Conservation (phyloP, 345 rosid species). For the Sapria himalayana region DNA sequence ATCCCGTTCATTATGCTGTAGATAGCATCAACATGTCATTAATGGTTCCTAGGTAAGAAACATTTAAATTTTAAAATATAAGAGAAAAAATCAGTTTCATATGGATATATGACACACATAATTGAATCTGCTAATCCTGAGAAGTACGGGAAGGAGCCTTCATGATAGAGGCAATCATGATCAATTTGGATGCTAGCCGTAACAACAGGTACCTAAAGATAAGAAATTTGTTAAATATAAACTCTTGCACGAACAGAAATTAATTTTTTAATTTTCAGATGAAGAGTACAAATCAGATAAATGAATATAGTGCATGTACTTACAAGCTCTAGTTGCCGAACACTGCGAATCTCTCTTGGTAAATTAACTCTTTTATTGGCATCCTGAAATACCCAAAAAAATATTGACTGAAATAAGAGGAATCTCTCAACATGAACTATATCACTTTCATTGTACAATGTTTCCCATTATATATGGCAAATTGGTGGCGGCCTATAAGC, state of each 20-base stretch:
- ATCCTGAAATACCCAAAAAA: constrained; percentile 26
- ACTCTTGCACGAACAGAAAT: constrained; percentile 1
- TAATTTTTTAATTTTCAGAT: not conserved
- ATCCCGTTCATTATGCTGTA: constrained; percentile 86
- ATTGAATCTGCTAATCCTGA: constrained; percentile 64
- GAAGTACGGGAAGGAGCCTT: constrained; percentile 76
- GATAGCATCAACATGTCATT: constrained; percentile 8
- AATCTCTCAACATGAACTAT: too few species aligned
- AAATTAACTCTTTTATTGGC: constrained; percentile 39
- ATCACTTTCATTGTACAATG: too few species aligned
- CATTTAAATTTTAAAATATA: not conserved
- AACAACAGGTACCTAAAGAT: constrained; percentile 72
- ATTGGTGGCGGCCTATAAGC: too few species aligned
- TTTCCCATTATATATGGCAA: too few species aligned
- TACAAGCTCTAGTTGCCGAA: constrained; percentile 71
- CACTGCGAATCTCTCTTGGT: constrained; percentile 79
- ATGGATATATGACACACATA: constrained; percentile 23
- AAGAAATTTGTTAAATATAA: constrained; percentile 4
- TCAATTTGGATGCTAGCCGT: constrained; percentile 75
- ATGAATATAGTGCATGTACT: constrained; percentile 12
- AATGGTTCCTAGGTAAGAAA: too few species aligned
- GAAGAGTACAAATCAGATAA: not conserved
- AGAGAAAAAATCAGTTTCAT: constrained; percentile 7
- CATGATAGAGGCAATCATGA: constrained; percentile 46
- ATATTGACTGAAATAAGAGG: too few species aligned